Base-by-base conservation (phyloP, 1,139 yeast genomes). In the Saccharomyces hybrid region DNA sequence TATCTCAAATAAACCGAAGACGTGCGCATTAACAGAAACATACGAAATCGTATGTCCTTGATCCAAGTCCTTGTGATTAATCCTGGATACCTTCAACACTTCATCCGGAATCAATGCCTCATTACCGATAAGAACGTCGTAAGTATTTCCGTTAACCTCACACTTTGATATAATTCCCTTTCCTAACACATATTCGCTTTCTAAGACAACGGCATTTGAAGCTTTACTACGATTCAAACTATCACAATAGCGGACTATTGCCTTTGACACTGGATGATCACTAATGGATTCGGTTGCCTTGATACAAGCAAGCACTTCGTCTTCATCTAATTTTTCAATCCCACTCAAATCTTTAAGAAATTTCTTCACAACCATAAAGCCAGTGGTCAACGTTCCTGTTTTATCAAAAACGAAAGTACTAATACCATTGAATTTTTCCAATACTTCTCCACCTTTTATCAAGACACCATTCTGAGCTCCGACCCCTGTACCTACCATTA, bases 401-500 rank as follows among this genome's bases (percentile, higher is more conserved):
- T 95, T 95, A 72, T 95, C 99, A 69, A 95, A 91, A 38, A 95
- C 75, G 26, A 93, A 81, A 3, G 83, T 78, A 58, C 84, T 79
- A 42, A 90, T 75, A 19, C 77, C 72, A 62, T 81, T 81, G 6
- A 95, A 86, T 53, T 75, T 78, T 68, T 95, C 99, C 58, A 95
- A 78, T 11, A 88, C 81, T 54, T 87, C 95, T 27, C 98, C 99
- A 51, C 98, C 97, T 71, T 93, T 93, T 64, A 95, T 87, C 54
- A 95, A 76, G 11, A 93, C 87, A 27, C 99, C 99, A 70, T 89
- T 78, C 13, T 81, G 73, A 0, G 99, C 98, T 41, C 97, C 98
- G 28, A 89, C 86, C 27, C 99, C 99, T 1, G 98, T 91, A 6
- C 98, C 99, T 3, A 93, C 99, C 97, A 93, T 91, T 3, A 95